Percentiles rank a stretch among this genome's conserved stretches.
Conservation (phyloP, 2,329 filamentous ascomycete species). For the Aspergillus novofumigatus region DNA sequence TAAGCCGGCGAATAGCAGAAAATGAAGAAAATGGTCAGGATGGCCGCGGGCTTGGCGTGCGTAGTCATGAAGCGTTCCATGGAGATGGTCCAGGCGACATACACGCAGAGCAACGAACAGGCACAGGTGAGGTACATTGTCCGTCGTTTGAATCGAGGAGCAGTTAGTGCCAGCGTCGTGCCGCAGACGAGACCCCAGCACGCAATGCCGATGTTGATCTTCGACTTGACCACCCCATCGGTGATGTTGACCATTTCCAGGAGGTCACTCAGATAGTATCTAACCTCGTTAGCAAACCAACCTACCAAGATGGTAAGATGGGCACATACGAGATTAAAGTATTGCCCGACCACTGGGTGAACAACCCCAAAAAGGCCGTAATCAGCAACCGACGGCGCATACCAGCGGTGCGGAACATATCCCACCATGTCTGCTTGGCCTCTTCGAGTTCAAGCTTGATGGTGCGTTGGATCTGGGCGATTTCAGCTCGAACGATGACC, state of each 20-base stretch:
- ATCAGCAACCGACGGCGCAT: constrained; percentile 32
- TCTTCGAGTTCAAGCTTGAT: constrained; percentile 52
- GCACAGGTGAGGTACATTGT: constrained; percentile 48
- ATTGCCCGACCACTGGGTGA: constrained; percentile 43
- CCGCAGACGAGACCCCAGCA: constrained; percentile 43
- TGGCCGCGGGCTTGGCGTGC: constrained; percentile 36
- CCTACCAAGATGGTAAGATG: neutral
- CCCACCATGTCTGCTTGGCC: constrained; percentile 22
- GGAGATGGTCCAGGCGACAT: constrained; percentile 54
- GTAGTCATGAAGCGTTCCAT: constrained; percentile 33
- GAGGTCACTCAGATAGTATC: constrained; percentile 24
- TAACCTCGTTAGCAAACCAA: constrained; percentile 3
- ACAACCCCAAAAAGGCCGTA: constrained; percentile 26
- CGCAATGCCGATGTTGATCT: constrained; percentile 36
- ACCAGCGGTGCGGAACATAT: constrained; percentile 26
- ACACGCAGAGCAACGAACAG: constrained; percentile 48
- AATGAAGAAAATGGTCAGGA: constrained; percentile 53
- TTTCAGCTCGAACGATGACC: constrained; percentile 55
- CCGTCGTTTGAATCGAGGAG: constrained; percentile 42
- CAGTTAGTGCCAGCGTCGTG: constrained; percentile 36
- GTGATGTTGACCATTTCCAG: constrained; percentile 40
- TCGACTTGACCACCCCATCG: constrained; percentile 31
- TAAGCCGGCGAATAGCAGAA: constrained; percentile 58
- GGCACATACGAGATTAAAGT: constrained; percentile 19
- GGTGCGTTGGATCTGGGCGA: constrained; percentile 57